Evolutionary conservation across 208 protist genomes (phyloP).

Genomic region (Leishmania tropica): DNA sequence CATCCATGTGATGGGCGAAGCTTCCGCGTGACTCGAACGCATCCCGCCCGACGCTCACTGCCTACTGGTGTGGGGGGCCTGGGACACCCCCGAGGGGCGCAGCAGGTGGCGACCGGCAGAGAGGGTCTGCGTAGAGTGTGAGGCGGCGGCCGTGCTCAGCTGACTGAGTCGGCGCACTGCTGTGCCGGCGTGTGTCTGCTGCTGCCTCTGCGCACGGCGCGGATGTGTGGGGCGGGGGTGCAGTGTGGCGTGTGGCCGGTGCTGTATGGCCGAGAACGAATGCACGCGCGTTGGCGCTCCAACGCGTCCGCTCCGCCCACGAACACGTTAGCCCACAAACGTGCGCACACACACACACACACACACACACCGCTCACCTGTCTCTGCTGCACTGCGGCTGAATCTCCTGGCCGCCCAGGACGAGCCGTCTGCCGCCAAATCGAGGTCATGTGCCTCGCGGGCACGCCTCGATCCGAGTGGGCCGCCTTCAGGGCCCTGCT

Average conservation of each 20-base stretch:
- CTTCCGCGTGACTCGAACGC: neutral
- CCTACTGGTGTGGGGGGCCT: neutral
- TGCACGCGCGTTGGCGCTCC: neutral
- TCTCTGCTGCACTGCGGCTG: neutral
- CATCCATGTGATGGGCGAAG: neutral
- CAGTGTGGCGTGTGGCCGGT: neutral
- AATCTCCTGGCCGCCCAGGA: neutral
- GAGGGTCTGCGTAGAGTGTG: neutral
- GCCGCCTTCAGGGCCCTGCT: no score
- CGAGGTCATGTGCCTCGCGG: neutral
- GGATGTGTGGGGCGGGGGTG: neutral
- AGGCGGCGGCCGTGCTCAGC: neutral
- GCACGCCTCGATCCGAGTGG: neutral
- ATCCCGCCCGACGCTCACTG: neutral
- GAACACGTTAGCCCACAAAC: no score
- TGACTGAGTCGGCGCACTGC: neutral
- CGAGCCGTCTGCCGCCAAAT: neutral
- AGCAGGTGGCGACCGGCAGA: neutral
- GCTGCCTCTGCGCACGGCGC: neutral
- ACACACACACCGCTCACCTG: neutral
- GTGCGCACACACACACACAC: no score
- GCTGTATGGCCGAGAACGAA: neutral
- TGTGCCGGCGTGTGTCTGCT: neutral
- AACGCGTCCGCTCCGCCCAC: neutral
- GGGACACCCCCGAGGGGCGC: neutral